These are phyloP conservation scores for Moricandia arvensis DNA, from an alignment of 345 rosid genomes.

Conservation along the genomic window DNA sequence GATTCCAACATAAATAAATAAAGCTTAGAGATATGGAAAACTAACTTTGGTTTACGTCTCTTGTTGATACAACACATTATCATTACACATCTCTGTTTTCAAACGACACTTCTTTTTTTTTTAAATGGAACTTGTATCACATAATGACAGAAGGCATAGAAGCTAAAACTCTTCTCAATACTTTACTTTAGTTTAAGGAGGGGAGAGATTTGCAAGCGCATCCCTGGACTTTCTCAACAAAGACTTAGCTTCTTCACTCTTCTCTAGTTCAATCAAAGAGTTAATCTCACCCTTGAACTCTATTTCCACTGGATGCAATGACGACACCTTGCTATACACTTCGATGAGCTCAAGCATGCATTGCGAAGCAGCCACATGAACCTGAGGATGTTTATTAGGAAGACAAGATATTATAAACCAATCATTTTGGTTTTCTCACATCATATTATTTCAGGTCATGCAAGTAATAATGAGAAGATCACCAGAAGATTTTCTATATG, in stretches of 20 bases:
- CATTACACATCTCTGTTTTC: not conserved
- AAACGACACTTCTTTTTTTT: not conserved
- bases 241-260: slow-evolving; percentile 74
- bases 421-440: slow-evolving; percentile 3
- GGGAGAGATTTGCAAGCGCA: slow-evolving; percentile 41
- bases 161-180: slow-evolving; percentile 2
- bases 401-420: not conserved
- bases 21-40: not conserved
- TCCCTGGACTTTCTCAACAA: slow-evolving; percentile 61
- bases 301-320: slow-evolving; percentile 31
- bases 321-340: slow-evolving; percentile 43
- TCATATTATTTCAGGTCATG: not conserved
- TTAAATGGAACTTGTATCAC: slow-evolving; percentile 5
- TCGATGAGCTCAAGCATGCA: slow-evolving; percentile 60
- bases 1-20: not conserved
- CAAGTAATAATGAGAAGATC: too few relatives aligned
- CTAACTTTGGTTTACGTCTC: not conserved
- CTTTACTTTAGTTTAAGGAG: slow-evolving; percentile 1
- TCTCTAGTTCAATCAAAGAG: slow-evolving; percentile 63
- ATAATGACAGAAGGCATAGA: not conserved
- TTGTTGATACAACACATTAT: not conserved
- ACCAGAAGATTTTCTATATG: too few relatives aligned
- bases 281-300: slow-evolving; percentile 54
- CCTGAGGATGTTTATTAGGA: slow-evolving; percentile 40
- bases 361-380: slow-evolving; percentile 78